phyloP scores from a whole-genome alignment of 2,329 filamentous ascomycete genomes.

The Gnomoniopsis smithogilvyi region DNA sequence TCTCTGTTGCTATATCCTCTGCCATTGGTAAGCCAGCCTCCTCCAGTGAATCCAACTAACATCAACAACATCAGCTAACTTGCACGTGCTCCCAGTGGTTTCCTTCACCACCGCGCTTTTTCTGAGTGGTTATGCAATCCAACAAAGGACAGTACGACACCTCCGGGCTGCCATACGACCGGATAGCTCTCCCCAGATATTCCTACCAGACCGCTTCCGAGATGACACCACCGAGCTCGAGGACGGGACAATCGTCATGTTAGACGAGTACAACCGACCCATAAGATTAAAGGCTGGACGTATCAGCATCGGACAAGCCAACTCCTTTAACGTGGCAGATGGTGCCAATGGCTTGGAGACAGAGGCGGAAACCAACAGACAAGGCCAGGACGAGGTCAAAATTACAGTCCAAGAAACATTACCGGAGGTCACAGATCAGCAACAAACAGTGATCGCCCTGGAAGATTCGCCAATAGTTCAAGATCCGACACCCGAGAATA shows the following conservation, averaged over 20 bases:
- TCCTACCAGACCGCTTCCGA: slow-evolving; percentile 49
- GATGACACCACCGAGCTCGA: slow-evolving; percentile 41
- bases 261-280: slow-evolving; percentile 36
- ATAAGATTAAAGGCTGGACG: slow-evolving; percentile 27
- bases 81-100: slow-evolving; percentile 49
- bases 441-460: slow-evolving; percentile 13
- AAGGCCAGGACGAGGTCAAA: slow-evolving; percentile 7
- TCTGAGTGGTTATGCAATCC: slow-evolving; percentile 80
- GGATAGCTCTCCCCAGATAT: slow-evolving; percentile 44
- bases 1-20: slow-evolving; percentile 64
- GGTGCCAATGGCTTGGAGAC: neutral
- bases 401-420: slow-evolving; percentile 18
- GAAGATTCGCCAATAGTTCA: slow-evolving; percentile 2
- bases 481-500: neutral
- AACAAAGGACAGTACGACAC: slow-evolving; percentile 78
- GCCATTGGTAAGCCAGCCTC: slow-evolving; percentile 51
- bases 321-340: neutral
- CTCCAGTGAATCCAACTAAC: neutral
- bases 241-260: slow-evolving; percentile 45
- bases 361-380: slow-evolving; percentile 19
- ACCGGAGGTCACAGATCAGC: slow-evolving; percentile 15
- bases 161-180: slow-evolving; percentile 70
- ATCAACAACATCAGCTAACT: neutral
- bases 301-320: neutral
- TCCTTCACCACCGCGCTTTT: slow-evolving; percentile 81